phyloP scores from a whole-genome alignment of 1,284 basidiomycete genomes.

The Termitomyces sp. region DNA sequence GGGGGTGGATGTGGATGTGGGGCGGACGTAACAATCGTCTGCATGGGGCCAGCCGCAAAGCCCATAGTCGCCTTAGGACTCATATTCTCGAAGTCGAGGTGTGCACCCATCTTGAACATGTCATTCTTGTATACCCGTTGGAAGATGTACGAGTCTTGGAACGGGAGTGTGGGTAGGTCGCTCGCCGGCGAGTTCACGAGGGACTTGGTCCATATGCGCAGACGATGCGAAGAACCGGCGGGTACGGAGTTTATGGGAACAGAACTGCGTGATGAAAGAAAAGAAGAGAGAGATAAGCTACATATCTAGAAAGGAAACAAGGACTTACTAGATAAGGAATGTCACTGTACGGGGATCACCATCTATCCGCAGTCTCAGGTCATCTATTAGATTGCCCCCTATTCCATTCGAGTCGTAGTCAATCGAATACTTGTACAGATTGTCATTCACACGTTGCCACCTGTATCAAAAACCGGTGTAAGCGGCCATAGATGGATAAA shows the following conservation, averaged over 20 bases:
- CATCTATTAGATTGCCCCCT: slow-evolving; percentile 46
- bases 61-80: slow-evolving; percentile 46
- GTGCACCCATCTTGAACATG: slow-evolving; percentile 51
- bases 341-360: slow-evolving; percentile 44
- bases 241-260: slow-evolving; percentile 50
- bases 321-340: slow-evolving; percentile 54
- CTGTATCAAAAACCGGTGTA: slow-evolving; percentile 25
- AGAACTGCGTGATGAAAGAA: slow-evolving; percentile 31
- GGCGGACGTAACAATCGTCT: slow-evolving; percentile 27
- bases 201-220: slow-evolving; percentile 54
- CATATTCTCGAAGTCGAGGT: slow-evolving; percentile 45
- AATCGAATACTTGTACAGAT: slow-evolving; percentile 45
- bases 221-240: slow-evolving; percentile 47
- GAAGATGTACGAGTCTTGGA: slow-evolving; percentile 46
- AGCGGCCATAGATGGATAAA: background rate
- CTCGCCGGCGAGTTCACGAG: slow-evolving; percentile 25
- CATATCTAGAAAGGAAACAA: slow-evolving; percentile 1
- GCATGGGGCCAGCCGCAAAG: slow-evolving; percentile 31
- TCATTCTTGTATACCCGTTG: slow-evolving; percentile 60
- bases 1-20: background rate
- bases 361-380: slow-evolving; percentile 44
- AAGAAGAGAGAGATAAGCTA: slow-evolving; percentile 7
- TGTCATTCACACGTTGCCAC: slow-evolving; percentile 38
- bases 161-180: slow-evolving; percentile 30
- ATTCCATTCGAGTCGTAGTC: slow-evolving; percentile 58